phyloP scores from a whole-genome alignment of 495 filamentous ascomycete genomes.

The Penicillium cosmopolitanum region DNA sequence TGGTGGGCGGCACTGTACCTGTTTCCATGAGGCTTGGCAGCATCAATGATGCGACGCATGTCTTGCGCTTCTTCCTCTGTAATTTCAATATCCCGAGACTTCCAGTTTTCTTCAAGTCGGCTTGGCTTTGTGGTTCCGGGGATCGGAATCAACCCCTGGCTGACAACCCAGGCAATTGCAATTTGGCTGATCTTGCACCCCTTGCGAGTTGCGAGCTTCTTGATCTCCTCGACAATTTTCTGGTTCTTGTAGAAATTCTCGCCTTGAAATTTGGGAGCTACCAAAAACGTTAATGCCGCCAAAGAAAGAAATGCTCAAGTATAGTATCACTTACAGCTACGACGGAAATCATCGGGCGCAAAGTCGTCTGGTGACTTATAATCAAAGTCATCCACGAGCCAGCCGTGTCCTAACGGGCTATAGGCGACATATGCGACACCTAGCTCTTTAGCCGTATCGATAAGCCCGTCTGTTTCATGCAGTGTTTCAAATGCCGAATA shows the following conservation, averaged over 20 bases:
- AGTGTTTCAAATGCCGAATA: constrained; percentile 56
- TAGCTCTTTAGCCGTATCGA: constrained; percentile 45
- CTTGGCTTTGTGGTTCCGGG: constrained; percentile 51
- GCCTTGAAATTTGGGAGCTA: constrained; percentile 53
- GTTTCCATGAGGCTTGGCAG: constrained; percentile 39
- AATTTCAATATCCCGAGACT: constrained; percentile 41
- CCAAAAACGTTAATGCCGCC: not conserved
- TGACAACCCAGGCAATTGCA: constrained; percentile 51
- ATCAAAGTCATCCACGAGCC: constrained; percentile 48
- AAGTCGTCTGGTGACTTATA: constrained; percentile 51
- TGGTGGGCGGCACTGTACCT: constrained; percentile 29
- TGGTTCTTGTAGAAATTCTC: constrained; percentile 55
- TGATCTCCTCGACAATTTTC: constrained; percentile 48
- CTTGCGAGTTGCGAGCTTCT: constrained; percentile 43
- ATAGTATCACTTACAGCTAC: constrained; percentile 25
- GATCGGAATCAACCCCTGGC: constrained; percentile 52
- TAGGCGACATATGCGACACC: constrained; percentile 49
- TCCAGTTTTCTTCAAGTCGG: constrained; percentile 47
- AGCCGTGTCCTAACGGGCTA: constrained; percentile 51
- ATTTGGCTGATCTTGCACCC: constrained; percentile 45
- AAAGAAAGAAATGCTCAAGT: not conserved
- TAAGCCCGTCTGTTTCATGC: constrained; percentile 46
- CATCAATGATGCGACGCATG: constrained; percentile 45
- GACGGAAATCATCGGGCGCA: constrained; percentile 47
- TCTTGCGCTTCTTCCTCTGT: constrained; percentile 39